Base-by-base conservation (phyloP, 768 basidiomycete genomes). In the Rhodotorula taiwanensis region DNA sequence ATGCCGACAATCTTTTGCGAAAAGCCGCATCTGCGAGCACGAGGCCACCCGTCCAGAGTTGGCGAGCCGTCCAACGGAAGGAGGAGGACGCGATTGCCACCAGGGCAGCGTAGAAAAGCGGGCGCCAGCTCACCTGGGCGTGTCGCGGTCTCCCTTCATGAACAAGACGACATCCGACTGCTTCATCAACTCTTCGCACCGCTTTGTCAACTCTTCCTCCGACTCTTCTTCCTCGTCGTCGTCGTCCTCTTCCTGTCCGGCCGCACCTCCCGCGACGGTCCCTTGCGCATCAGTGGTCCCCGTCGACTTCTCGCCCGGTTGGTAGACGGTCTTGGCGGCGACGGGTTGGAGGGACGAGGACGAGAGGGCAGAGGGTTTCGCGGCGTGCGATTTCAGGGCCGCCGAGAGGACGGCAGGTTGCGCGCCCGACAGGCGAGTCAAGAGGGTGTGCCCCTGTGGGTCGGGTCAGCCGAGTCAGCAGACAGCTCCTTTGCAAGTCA, bases 61-160 rank as follows among this genome's bases (percentile, higher is more conserved):
- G 36, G 36, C 16, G 10, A 39, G 36, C 16, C 36, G 10, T 39
- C 16, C 36, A 39, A 16, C 10, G 16, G 10, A 39, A 39, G 36
- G n/a, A n/a, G n/a, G n/a, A n/a, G n/a, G n/a, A n/a, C n/a, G n/a
- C 39, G 25, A 21, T 25, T 39, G 18, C 52, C 41, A 14, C 20
- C 16, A 31, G 33, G 21, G 9, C 6, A 39, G 16, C 21, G 23
- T 4, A n/a, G n/a, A 20, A 33, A 31, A 28, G 27, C 25, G 34
- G 36, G 14, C n/a, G 14, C 0, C 11, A 21, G 60, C 68, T 27
- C 21, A 66, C 60, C 85, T 83, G 10, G 90, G 90, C 4, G 77
- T 78, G 36, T 84, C 81, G 0, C 89, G 89, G 54, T 77, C 80
- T 25, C 90, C 90, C 75, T 94, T 94, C 89, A 94, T 93, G 80